A percentile compares a stretch with the other conserved stretches of the same genome.
Evolutionary conservation across 116 monocot species (phyloP).

Genomic region (Zostera marina): DNA sequence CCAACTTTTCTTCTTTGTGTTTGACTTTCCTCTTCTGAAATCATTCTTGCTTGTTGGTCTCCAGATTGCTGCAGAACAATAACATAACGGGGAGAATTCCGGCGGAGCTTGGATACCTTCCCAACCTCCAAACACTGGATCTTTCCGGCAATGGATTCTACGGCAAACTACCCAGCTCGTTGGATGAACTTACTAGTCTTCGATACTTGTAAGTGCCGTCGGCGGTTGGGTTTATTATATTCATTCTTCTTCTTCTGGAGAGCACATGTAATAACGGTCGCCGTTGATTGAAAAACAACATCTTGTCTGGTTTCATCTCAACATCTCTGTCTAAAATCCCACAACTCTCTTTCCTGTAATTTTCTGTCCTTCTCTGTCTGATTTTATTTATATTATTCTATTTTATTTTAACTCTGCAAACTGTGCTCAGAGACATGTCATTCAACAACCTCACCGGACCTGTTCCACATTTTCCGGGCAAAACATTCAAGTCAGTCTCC

Average conservation of each 20-base stretch:
- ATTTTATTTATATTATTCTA: not conserved
- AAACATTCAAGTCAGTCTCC: slow-evolving; percentile 75
- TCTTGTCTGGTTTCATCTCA: slow-evolving; percentile 58
- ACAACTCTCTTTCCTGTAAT: slow-evolving; percentile 71
- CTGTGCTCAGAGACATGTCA: slow-evolving; percentile 58
- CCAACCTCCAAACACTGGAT: slow-evolving; percentile 75
- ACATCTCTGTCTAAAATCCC: slow-evolving; percentile 51
- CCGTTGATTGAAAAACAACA: slow-evolving; percentile 85
- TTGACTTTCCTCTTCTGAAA: slow-evolving; percentile 27
- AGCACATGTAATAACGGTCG: too few relatives aligned
- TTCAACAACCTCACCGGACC: slow-evolving; percentile 92
- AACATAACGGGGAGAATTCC: slow-evolving; percentile 86
- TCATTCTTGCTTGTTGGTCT: not conserved
- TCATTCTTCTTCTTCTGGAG: not conserved
- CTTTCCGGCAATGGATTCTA: slow-evolving; percentile 79
- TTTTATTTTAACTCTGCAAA: not conserved
- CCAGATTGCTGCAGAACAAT: slow-evolving; percentile 85
- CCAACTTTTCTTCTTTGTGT: not conserved
- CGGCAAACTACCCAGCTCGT: slow-evolving; percentile 47
- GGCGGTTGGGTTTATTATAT: not conserved
- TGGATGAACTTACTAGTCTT: slow-evolving; percentile 53
- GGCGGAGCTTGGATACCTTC: slow-evolving; percentile 46
- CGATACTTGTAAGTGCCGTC: slow-evolving; percentile 66
- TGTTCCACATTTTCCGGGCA: slow-evolving; percentile 56
- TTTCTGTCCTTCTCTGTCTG: not conserved